phyloP scores from a whole-genome alignment of 2,329 filamentous ascomycete species.

The Amauroascus niger region DNA sequence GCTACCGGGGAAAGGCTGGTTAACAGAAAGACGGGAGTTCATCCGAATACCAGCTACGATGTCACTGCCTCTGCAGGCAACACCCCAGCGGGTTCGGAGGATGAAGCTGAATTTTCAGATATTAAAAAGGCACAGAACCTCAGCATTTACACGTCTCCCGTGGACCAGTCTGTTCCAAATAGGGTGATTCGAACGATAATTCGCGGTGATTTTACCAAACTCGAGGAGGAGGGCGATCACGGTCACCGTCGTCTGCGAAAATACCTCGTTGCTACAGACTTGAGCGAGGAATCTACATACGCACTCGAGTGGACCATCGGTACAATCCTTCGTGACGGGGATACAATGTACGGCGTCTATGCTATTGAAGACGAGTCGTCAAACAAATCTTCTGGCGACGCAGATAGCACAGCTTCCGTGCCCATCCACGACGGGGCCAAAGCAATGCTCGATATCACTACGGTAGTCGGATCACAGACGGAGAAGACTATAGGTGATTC shows the following conservation, averaged over 20 bases:
- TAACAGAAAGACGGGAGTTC: slow-evolving; percentile 47
- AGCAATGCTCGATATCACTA: slow-evolving; percentile 65
- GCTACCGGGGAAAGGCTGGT: slow-evolving; percentile 51
- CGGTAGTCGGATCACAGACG: slow-evolving; percentile 52
- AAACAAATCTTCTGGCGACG: slow-evolving; percentile 33
- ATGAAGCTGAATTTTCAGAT: slow-evolving; percentile 73
- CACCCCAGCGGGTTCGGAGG: slow-evolving; percentile 68
- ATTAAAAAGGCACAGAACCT: slow-evolving; percentile 82
- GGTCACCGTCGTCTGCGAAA: slow-evolving; percentile 71
- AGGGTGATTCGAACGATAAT: slow-evolving; percentile 83
- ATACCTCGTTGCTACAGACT: slow-evolving; percentile 89
- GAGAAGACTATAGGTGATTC: slow-evolving; percentile 42
- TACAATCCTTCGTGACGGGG: slow-evolving; percentile 84
- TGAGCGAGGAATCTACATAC: slow-evolving; percentile 89
- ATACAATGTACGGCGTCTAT: slow-evolving; percentile 87
- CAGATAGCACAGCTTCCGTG: slow-evolving; percentile 34
- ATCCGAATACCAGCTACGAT: slow-evolving; percentile 80
- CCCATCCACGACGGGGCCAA: slow-evolving; percentile 62
- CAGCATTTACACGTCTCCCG: slow-evolving; percentile 66
- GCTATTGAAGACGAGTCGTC: slow-evolving; percentile 75
- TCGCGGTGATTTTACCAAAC: slow-evolving; percentile 69
- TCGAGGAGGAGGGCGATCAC: slow-evolving; percentile 68
- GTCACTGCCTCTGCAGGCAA: slow-evolving; percentile 49
- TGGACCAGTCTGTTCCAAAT: slow-evolving; percentile 63
- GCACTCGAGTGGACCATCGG: slow-evolving; percentile 97